A percentile compares a stretch with the other conserved stretches of the same genome.
Conservation (phyloP, 352 stramenopile genomes). For the Phytophthora hybrid region DNA sequence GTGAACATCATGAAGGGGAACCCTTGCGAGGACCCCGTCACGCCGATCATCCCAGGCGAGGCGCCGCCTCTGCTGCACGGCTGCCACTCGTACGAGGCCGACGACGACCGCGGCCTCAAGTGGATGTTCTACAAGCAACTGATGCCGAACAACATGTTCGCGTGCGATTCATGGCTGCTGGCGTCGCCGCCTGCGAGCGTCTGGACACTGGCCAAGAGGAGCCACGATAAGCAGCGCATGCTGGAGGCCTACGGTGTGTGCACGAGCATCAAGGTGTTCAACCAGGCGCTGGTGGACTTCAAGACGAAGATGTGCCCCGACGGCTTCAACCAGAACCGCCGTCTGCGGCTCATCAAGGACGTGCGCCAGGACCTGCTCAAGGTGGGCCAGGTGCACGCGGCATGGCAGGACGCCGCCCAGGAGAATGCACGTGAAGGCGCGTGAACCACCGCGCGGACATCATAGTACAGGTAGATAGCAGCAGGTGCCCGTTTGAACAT, state of each 20-base stretch:
- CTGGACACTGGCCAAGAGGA: constrained; percentile 69
- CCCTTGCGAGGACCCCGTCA: constrained; percentile 59
- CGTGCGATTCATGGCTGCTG: constrained; percentile 83
- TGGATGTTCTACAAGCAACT: constrained; percentile 76
- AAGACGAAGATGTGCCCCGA: constrained; percentile 61
- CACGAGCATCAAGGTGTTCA: constrained; percentile 79
- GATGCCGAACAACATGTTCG: constrained; percentile 77
- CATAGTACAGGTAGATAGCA: constrained; percentile 14
- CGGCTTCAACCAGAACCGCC: constrained; percentile 78
- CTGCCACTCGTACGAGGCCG: constrained; percentile 51
- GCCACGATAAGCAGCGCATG: constrained; percentile 54
- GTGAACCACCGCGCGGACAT: not conserved
- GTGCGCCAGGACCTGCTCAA: constrained; percentile 54
- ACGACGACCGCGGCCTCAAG: constrained; percentile 54
- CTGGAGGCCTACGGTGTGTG: constrained; percentile 80
- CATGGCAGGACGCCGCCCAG: constrained; percentile 56
- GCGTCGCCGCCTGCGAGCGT: constrained; percentile 60
- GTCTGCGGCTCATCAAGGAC: constrained; percentile 58
- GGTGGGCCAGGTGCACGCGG: constrained; percentile 51
- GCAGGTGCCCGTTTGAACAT: constrained; percentile 8
- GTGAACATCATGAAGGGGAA: constrained; percentile 66
- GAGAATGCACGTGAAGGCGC: constrained; percentile 32
- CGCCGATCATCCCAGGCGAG: constrained; percentile 54
- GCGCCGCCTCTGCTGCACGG: constrained; percentile 56
- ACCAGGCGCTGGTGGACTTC: constrained; percentile 72